phyloP scores from a whole-genome alignment of 139 green algal species.

The Chlorella sorokiniana region DNA sequence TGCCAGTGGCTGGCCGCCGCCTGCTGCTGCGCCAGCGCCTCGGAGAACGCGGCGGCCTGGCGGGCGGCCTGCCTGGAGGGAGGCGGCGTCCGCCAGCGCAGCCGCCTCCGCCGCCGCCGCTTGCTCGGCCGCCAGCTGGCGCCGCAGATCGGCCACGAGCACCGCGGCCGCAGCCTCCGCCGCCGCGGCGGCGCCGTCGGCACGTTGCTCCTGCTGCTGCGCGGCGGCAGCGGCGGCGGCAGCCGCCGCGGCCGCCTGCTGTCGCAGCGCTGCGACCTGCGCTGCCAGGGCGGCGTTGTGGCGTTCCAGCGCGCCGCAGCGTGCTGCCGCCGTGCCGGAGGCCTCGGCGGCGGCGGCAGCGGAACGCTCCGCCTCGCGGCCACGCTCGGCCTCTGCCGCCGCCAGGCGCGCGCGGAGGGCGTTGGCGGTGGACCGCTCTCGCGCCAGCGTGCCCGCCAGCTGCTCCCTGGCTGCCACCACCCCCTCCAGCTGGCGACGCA shows the following conservation, averaged over 20 bases:
- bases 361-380: neutral
- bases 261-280: neutral
- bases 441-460: neutral
- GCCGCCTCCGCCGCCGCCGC: neutral
- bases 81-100: slow-evolving; percentile 6
- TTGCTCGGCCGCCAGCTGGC: slow-evolving; percentile 5
- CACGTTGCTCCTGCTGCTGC: neutral
- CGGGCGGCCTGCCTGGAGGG: neutral
- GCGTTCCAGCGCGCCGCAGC: neutral
- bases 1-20: slow-evolving; percentile 2
- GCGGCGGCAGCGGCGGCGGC: neutral
- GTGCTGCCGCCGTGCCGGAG: neutral
- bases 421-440: neutral
- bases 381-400: neutral
- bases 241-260: neutral
- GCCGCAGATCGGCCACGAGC: slow-evolving; percentile 9
- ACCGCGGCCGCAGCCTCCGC: neutral
- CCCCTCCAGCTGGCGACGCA: slow-evolving; percentile 8
- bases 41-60: slow-evolving; percentile 18
- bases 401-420: neutral
- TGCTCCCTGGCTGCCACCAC: neutral
- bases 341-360: neutral
- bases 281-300: neutral
- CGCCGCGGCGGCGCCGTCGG: neutral
- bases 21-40: slow-evolving; percentile 32